Evolutionary conservation across 1,139 yeast species (phyloP), one percentile per base, ranked within the genome.

Genomic region (Groenewaldozyma auringiensis): DNA sequence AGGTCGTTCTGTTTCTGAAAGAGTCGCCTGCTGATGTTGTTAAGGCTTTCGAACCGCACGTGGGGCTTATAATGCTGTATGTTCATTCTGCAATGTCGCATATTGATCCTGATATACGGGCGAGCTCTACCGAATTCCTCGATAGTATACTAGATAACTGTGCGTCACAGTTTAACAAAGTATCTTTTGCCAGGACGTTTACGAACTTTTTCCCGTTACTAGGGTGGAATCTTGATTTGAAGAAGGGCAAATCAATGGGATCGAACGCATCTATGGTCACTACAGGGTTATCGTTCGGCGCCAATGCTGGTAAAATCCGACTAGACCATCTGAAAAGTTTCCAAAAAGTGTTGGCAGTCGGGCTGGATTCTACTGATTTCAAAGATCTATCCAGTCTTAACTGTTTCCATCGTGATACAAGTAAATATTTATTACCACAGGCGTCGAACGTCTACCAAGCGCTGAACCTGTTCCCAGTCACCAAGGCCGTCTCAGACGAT

Each of bases 1-100:
- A 80, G 1, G 68, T 81, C 41, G 68, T 78, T 2, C 69, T 71
- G 0, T 66, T 87, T 33, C 65, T 85, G 29, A 66, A 69, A 16
- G 70, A 74, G 2, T 69, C 41, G n/a, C 37, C 37, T 22, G 22
- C 35, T 8, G 35, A 27, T 13, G 42, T 50, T 36, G 35, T n/a
- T 33, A 43, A 37, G 9, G 47, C 43, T 35, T 42, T 54, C 37
- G 43, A 45, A 16, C 50, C 54, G 11, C 94, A 89, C 64, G 72
- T 82, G 42, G 71, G 80, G 27, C 68, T 81, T 4, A 65, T 89
- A 2, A 74, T 84, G 31, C 69, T 92, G 29, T 89, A 84, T 60
- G 72, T 89, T n/a, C 84, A 84, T 57, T 82, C 94, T 45, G 94
- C 96, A 13, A 92, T 92, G 97, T 85, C 97, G 16, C 96, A 92